Base-by-base conservation (phyloP, 768 basidiomycete genomes). In the Psilocybe azurescens region DNA sequence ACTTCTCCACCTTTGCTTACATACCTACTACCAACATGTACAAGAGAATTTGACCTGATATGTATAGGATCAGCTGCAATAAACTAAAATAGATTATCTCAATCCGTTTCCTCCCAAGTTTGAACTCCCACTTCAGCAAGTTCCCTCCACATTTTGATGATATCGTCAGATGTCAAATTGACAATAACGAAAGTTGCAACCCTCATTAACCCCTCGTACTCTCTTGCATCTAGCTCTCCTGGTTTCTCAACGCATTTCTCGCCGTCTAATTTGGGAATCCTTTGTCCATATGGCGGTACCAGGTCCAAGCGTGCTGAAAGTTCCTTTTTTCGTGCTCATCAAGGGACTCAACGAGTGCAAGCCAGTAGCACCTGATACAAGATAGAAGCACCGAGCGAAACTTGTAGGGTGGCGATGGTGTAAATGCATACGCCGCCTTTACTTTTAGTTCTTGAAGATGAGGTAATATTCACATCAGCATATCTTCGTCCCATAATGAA, bases 141-240 rank as follows among this genome's bases (percentile, higher is more conserved):
- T 62, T 71, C 70, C 46, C 67, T 58, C 70, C 64, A 73, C 33
- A 62, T 65, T 52, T 62, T 68, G 50, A 65, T 58, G 13, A 70
- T 51, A 48, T 67, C 67, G 39, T 66, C 61, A 20, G 67, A 54
- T 18, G 61, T 62, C 64, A 71, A 57, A 38, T 64, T 63, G 13
- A 69, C 48, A 3, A 60, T 60, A 13, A 67, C 66, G n/a, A 71
- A 56, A 33, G 60, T 62, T 5, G 64, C 58, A 5, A 61, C 63
- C 56, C 71, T 63, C 67, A 70, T 70, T 29, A 72, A 53, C n/a
- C 71, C 72, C 49, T 70, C 70, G 50, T 73, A 70, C 51, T 73
- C 72, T 20, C 58, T 65, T 10, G 48, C 67, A 48, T 58, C 63
- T n/a, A 68, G 59, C 5, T 66, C 66, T 29, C 59, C 69, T 7